Conservation (phyloP, 129 eudicot genomes). For the Saposhnikovia divaricata region DNA sequence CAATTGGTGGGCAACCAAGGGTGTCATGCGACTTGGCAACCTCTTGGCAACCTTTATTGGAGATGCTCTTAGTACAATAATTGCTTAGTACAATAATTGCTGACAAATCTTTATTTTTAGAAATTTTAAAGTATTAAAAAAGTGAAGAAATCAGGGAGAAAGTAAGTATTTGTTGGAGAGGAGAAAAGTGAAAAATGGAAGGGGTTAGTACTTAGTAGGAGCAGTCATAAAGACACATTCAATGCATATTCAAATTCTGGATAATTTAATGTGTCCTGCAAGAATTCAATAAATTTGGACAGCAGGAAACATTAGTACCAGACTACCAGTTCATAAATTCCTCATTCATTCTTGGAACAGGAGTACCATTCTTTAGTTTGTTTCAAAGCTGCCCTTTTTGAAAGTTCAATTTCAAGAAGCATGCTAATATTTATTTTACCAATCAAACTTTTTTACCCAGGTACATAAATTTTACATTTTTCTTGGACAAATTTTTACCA, state of each 20-base stretch:
- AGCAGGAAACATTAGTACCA: conserved; percentile 2
- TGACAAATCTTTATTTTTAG: not conserved
- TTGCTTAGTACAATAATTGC: not conserved
- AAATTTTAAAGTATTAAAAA: not conserved
- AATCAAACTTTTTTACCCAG: not conserved
- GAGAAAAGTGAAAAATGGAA: conserved; percentile 1
- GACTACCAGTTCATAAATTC: not conserved
- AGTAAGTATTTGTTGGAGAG: not conserved
- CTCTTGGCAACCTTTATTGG: too few species aligned
- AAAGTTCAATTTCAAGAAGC: not conserved
- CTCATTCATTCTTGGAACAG: not conserved
- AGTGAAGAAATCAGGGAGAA: not conserved
- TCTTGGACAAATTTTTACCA: too few species aligned
- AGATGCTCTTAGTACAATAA: too few species aligned
- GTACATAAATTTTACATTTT: too few species aligned
- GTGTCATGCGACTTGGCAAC: too few species aligned
- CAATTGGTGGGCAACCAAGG: too few species aligned
- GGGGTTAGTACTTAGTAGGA: not conserved
- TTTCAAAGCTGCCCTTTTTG: not conserved
- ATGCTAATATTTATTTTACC: not conserved
- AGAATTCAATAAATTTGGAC: not conserved
- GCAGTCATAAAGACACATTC: not conserved
- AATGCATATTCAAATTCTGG: not conserved
- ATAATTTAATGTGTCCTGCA: not conserved
- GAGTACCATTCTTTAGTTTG: not conserved